Percentiles rank a stretch among this genome's conserved stretches.
Conservation (phyloP, 495 filamentous ascomycete genomes). For the Aspergillus nidulans region DNA sequence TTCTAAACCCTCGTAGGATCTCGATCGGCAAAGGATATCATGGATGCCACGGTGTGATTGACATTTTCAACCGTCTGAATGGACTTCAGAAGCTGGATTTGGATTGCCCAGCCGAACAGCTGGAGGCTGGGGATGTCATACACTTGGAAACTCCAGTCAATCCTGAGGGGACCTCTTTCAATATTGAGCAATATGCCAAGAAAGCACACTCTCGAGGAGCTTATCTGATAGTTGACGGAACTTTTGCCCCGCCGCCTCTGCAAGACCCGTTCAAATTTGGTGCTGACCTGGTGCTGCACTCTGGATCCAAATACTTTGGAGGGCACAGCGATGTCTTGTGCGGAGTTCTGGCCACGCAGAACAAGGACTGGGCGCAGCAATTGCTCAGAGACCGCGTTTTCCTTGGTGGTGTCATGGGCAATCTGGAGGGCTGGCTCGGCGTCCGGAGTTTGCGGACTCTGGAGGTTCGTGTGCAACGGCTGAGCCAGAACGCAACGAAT, state of each 20-base stretch:
- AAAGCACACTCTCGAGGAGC: conserved; percentile 71
- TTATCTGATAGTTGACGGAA: conserved; percentile 78
- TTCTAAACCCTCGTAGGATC: conserved; percentile 72
- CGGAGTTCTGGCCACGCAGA: conserved; percentile 67
- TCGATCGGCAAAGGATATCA: conserved; percentile 84
- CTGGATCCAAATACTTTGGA: conserved; percentile 91
- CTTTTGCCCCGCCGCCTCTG: conserved; percentile 87
- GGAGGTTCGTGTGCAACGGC: conserved; percentile 72
- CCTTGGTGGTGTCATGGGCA: conserved; percentile 85
- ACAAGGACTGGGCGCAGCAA: conserved; percentile 50
- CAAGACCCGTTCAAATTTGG: conserved; percentile 79
- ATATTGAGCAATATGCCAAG: conserved; percentile 63
- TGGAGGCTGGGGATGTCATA: conserved; percentile 73
- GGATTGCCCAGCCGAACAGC: conserved; percentile 50
- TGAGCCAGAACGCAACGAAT: conserved; percentile 60
- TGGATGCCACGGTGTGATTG: conserved; percentile 82
- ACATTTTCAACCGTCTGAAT: conserved; percentile 63
- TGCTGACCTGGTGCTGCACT: conserved; percentile 84
- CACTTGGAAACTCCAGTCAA: conserved; percentile 93
- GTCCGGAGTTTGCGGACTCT: conserved; percentile 81
- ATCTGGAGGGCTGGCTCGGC: conserved; percentile 87
- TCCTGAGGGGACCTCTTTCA: conserved; percentile 73
- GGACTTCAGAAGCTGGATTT: conserved; percentile 63
- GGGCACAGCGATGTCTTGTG: conserved; percentile 89
- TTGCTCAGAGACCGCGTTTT: conserved; percentile 62